A percentile compares a stretch with the other conserved stretches of the same genome.
phyloP scores from a whole-genome alignment of 2,329 filamentous ascomycete species.

The Teratosphaeria viscida region DNA sequence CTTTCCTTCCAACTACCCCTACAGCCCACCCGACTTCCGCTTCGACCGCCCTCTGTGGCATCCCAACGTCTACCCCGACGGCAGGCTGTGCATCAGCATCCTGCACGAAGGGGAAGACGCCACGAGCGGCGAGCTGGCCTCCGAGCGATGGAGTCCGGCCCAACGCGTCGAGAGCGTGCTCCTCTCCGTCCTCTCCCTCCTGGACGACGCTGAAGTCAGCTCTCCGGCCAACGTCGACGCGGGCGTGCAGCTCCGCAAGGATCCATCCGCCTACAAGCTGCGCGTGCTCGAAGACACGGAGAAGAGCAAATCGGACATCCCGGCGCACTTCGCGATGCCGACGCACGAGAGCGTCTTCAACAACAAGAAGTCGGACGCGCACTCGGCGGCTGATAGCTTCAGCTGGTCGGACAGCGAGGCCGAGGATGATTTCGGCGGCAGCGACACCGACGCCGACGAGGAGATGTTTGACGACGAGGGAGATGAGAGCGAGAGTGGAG shows the following conservation, averaged over 20 bases:
- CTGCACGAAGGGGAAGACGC: slow-evolving; percentile 85
- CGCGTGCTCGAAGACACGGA: slow-evolving; percentile 61
- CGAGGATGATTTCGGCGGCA: slow-evolving; percentile 68
- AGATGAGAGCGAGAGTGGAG: slow-evolving; percentile 27
- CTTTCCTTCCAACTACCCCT: slow-evolving; percentile 84
- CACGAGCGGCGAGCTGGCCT: slow-evolving; percentile 81
- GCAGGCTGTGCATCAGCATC: slow-evolving; percentile 91
- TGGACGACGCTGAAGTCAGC: slow-evolving; percentile 88
- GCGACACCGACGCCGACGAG: slow-evolving; percentile 43
- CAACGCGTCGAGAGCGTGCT: slow-evolving; percentile 92
- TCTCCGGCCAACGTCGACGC: slow-evolving; percentile 94
- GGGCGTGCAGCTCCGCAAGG: slow-evolving; percentile 70
- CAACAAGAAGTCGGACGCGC: slow-evolving; percentile 39
- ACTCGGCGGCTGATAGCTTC: slow-evolving; percentile 50
- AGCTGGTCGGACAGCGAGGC: slow-evolving; percentile 49
- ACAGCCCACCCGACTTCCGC: slow-evolving; percentile 77
- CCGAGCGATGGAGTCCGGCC: slow-evolving; percentile 87
- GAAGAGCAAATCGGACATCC: slow-evolving; percentile 67
- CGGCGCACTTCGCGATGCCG: slow-evolving; percentile 71
- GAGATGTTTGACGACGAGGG: slow-evolving; percentile 48
- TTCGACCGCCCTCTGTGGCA: slow-evolving; percentile 76
- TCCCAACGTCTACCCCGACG: slow-evolving; percentile 87
- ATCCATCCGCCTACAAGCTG: slow-evolving; percentile 57
- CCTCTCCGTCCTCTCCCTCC: slow-evolving; percentile 78
- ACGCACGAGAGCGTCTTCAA: slow-evolving; percentile 53